Base-by-base conservation (phyloP, 768 basidiomycete species). In the Tricholoma matsutake region DNA sequence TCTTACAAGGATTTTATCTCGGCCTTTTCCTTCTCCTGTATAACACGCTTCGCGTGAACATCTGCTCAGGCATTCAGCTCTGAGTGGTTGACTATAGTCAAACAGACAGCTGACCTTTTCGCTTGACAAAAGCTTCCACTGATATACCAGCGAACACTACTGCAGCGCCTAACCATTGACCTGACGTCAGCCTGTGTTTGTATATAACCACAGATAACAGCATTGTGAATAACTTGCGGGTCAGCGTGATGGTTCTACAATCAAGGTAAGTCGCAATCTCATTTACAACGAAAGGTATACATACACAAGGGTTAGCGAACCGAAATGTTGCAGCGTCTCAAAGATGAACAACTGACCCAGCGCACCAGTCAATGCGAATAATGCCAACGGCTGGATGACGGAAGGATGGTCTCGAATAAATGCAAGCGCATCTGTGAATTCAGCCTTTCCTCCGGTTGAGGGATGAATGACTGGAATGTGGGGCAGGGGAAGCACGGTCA, bases 291-390 rank as follows among this genome's bases (percentile, higher is more conserved):
- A 10, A 60, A 63, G 10, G 51, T 29, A 51, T 43, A 62, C 68
- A 45, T 81, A 94, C 92, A 93, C 91, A 32, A 96, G 77, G 3
- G 94, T 95, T 61, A 96, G 78, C 1, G 90, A 92, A 22, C 94
- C 94, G 69, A 95, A 96, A 70, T 92, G 90, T 62, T 93, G 89
- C 63, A 94, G 76, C 0, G 96, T 97, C 79, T 96, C 96, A 63
- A 98, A 99, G 63, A 99, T 98, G 76, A 99, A 99, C 6, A 98
- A 77, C 74, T 98, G 97, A 0, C 97, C 97, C 37, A 98, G 79
- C 0, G 96, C 92, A 41, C 97, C 97, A 0, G 94, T 92, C 10
- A 95, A 72, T 14, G 93, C 89, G 71, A 94, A 99, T 66, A 93
- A 88, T 16, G 85, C 78, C 28, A 99, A 80, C 0, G 96, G 92